Conservation (phyloP, 2,329 filamentous ascomycete genomes). For the Hymenoscyphus repandus region DNA sequence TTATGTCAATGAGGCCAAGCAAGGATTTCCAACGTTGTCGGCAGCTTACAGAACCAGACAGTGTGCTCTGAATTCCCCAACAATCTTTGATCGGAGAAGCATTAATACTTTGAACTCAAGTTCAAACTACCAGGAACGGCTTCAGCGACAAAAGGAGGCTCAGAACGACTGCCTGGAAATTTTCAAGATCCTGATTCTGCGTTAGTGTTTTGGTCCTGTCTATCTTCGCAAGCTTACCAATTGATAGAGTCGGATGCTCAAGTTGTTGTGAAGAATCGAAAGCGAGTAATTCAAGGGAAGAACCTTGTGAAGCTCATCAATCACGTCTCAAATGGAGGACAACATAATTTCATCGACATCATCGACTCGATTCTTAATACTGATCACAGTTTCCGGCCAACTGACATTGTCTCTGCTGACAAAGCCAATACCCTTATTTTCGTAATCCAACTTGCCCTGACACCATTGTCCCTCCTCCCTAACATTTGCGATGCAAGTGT, state of each 20-base stretch:
- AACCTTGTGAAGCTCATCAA: slow-evolving; percentile 23
- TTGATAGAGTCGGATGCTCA: slow-evolving; percentile 25
- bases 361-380: slow-evolving; percentile 24
- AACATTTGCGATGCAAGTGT: slow-evolving; percentile 18
- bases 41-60: slow-evolving; percentile 30
- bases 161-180: slow-evolving; percentile 35
- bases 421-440: slow-evolving; percentile 12
- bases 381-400: slow-evolving; percentile 7
- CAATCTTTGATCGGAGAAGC: slow-evolving; percentile 19
- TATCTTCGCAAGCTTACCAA: not conserved
- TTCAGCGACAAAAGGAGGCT: not conserved
- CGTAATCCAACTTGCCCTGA: slow-evolving; percentile 26
- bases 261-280: slow-evolving; percentile 4
- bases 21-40: slow-evolving; percentile 19
- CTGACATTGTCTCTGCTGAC: slow-evolving; percentile 9
- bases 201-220: slow-evolving; percentile 28
- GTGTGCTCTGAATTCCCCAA: slow-evolving; percentile 31
- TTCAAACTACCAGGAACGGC: too few species aligned
- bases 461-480: slow-evolving; percentile 25
- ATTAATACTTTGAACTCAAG: slow-evolving; percentile 11
- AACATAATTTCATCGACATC: slow-evolving; percentile 20
- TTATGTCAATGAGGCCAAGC: not conserved
- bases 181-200: slow-evolving; percentile 38
- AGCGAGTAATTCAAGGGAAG: slow-evolving; percentile 32
- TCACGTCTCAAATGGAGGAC: slow-evolving; percentile 8